Conservation (phyloP, 257 asterid species). For the Eucommia ulmoides region DNA sequence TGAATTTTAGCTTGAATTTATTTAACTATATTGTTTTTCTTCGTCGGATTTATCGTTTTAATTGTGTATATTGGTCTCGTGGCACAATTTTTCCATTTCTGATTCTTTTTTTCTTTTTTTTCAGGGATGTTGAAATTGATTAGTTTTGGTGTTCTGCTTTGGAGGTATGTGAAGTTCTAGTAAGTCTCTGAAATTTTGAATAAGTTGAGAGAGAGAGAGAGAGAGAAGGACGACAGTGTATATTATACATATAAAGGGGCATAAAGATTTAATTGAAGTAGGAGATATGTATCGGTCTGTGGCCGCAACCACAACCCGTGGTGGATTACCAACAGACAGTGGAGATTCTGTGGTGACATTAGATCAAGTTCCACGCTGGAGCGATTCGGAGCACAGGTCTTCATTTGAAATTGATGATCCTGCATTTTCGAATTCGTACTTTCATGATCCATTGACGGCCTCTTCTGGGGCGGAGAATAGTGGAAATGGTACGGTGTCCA, state of each 20-base stretch:
- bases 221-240: constrained; percentile 8
- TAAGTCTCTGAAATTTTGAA: no score
- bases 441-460: constrained; percentile 65
- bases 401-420: constrained; percentile 62
- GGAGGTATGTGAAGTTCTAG: no score
- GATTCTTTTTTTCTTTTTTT: no score
- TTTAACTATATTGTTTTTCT: no score
- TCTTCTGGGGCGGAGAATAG: constrained; percentile 51
- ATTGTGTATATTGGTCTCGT: no score
- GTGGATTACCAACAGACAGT: constrained; percentile 62
- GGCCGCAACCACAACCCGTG: constrained; percentile 49
- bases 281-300: constrained; percentile 40
- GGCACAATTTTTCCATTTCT: no score
- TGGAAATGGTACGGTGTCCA: constrained; percentile 54
- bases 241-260: constrained; percentile 6
- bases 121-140: no score
- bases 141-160: no score
- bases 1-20: no score
- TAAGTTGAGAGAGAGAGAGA: no score
- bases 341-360: constrained; percentile 66
- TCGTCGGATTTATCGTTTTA: no score
- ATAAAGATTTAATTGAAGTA: constrained; percentile 17
- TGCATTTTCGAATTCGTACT: constrained; percentile 35
- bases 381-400: constrained; percentile 57
- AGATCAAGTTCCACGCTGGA: constrained; percentile 81